Evolutionary conservation across 108 stramenopile species (phyloP).

Genomic region (Cyclotella choctawhatcheeana): DNA sequence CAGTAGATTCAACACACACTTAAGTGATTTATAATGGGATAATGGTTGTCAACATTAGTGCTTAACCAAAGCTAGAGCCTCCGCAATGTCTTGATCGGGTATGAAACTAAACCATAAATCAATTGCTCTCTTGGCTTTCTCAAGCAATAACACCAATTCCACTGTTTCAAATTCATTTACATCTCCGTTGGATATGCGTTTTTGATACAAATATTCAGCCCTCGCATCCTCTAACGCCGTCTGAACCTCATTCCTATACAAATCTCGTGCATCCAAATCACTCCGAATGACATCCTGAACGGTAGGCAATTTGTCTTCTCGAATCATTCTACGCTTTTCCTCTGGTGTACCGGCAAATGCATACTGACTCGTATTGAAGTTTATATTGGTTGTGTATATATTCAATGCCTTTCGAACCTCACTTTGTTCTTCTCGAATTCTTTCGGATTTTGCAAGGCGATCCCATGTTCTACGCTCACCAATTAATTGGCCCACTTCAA

Average conservation of each 20-base stretch:
- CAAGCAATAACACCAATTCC: slow-evolving; percentile 42
- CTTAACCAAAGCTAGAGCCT: slow-evolving; percentile 49
- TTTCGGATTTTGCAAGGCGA: slow-evolving; percentile 52
- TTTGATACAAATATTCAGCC: slow-evolving; percentile 63
- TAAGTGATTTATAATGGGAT: not conserved
- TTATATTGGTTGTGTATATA: slow-evolving; percentile 59
- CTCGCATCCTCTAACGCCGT: slow-evolving; percentile 69
- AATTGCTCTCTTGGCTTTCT: slow-evolving; percentile 50
- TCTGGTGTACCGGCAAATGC: slow-evolving; percentile 40
- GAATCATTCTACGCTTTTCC: slow-evolving; percentile 56
- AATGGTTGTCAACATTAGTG: slow-evolving; percentile 8
- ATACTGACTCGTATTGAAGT: slow-evolving; percentile 48
- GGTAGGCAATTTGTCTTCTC: slow-evolving; percentile 64
- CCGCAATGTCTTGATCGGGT: slow-evolving; percentile 57
- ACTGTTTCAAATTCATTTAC: slow-evolving; percentile 35
- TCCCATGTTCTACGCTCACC: slow-evolving; percentile 61
- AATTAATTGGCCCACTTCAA: slow-evolving; percentile 49
- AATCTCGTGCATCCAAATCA: slow-evolving; percentile 81
- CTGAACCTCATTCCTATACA: slow-evolving; percentile 73
- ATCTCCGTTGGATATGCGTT: slow-evolving; percentile 27
- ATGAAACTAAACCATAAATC: slow-evolving; percentile 76
- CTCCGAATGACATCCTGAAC: slow-evolving; percentile 69
- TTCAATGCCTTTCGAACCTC: slow-evolving; percentile 61
- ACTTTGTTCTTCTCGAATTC: slow-evolving; percentile 37
- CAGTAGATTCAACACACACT: not conserved